These are phyloP conservation scores for Trapa incisa DNA, from an alignment of 345 rosid genomes.

Conservation along the genomic window DNA sequence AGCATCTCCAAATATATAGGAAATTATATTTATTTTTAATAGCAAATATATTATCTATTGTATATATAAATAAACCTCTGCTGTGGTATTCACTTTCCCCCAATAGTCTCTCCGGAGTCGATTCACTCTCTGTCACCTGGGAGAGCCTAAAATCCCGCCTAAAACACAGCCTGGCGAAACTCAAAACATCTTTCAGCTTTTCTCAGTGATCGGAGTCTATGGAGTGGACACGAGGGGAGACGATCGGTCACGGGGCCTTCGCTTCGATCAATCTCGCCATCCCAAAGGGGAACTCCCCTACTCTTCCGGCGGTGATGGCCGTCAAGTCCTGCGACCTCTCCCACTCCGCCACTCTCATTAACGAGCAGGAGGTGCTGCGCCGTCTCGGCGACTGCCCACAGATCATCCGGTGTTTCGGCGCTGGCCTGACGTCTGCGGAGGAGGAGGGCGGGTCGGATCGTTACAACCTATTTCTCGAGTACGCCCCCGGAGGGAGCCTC, in stretches of 20 bases:
- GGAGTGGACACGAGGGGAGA: conserved; percentile 64
- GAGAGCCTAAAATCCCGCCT: neutral
- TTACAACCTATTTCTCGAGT: conserved; percentile 56
- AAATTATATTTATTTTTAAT: too few species aligned
- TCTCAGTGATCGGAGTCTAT: conserved; percentile 5
- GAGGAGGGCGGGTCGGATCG: conserved; percentile 28
- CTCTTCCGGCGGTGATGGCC: conserved; percentile 36
- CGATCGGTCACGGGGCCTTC: conserved; percentile 52
- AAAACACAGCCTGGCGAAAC: neutral
- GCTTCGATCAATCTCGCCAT: conserved; percentile 45
- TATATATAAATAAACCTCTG: too few species aligned
- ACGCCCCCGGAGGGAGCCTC: conserved; percentile 59
- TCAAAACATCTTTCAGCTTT: neutral
- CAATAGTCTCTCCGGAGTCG: neutral
- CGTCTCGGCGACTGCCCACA: conserved; percentile 32
- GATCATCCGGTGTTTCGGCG: conserved; percentile 47
- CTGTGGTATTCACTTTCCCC: too few species aligned
- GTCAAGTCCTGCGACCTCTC: conserved; percentile 46
- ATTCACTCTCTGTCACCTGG: neutral
- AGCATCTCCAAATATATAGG: too few species aligned
- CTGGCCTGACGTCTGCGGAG: conserved; percentile 12
- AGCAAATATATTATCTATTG: too few species aligned
- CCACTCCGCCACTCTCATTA: conserved; percentile 25
- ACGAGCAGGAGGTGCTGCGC: conserved; percentile 40
- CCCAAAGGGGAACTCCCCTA: conserved; percentile 7